Conservation (phyloP, 345 rosid genomes). For the Brassica nigra region DNA sequence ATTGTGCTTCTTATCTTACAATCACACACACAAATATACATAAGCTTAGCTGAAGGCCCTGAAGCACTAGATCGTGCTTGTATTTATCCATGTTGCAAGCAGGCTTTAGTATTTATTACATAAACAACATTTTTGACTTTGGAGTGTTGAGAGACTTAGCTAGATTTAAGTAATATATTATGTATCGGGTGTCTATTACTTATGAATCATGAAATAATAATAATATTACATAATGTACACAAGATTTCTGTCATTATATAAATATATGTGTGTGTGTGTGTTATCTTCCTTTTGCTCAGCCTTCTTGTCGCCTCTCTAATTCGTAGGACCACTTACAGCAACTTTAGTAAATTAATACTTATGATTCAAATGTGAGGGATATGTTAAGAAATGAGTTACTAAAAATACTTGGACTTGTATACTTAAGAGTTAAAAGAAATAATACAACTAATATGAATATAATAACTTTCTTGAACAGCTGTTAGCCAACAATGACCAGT, state of each 20-base stretch:
- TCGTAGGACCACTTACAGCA: conserved; percentile 31
- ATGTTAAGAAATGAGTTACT: too few relatives aligned
- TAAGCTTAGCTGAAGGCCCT: neutral
- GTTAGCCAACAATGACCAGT: too few relatives aligned
- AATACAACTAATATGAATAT: too few relatives aligned
- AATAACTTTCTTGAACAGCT: too few relatives aligned
- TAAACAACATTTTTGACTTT: conserved; percentile 36
- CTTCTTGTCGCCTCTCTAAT: conserved; percentile 3
- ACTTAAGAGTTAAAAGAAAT: too few relatives aligned
- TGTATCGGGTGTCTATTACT: conserved; percentile 16
- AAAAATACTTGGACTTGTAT: too few relatives aligned
- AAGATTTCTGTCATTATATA: neutral
- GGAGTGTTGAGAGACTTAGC: conserved; percentile 37
- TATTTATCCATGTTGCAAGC: conserved; percentile 18
- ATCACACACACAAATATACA: conserved; percentile 4
- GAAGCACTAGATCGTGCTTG: conserved; percentile 17
- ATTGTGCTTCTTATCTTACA: conserved; percentile 15
- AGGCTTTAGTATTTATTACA: conserved; percentile 2
- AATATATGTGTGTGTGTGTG: neutral
- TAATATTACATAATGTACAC: neutral
- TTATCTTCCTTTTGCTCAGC: conserved; percentile 10
- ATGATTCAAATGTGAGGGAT: neutral
- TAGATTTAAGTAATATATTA: conserved; percentile 24
- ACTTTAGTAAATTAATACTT: neutral
- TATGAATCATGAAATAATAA: conserved; percentile 12